These are phyloP conservation scores for Lycium barbarum DNA, from an alignment of 257 asterid genomes.

Conservation along the genomic window DNA sequence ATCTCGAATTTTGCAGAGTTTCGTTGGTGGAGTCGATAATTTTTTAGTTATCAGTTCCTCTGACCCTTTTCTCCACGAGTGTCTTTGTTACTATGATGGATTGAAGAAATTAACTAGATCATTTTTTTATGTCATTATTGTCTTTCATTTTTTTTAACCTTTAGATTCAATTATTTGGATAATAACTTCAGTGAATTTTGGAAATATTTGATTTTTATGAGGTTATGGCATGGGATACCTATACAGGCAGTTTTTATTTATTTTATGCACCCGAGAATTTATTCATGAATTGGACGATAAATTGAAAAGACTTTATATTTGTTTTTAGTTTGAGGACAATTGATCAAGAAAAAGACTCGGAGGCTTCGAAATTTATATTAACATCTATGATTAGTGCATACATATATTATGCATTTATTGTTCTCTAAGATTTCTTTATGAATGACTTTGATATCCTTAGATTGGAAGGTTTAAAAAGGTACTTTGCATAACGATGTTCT, in stretches of 20 bases:
- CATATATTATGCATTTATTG: not conserved
- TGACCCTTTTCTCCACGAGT: conserved; percentile 80
- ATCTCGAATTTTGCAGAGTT: conserved; percentile 66
- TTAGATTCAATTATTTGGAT: not conserved
- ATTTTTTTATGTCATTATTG: not conserved
- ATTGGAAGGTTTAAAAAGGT: not conserved
- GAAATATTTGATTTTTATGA: too few species aligned
- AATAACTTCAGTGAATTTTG: too few species aligned
- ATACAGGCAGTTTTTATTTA: too few species aligned
- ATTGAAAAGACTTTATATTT: too few species aligned
- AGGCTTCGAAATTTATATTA: not conserved
- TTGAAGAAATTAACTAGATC: not conserved
- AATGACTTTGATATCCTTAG: too few species aligned
- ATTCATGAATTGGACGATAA: not conserved
- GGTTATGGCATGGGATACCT: too few species aligned
- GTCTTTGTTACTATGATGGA: conserved; percentile 30
- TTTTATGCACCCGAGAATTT: not conserved
- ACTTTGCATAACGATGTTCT: not conserved
- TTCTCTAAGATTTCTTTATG: too few species aligned
- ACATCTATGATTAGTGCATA: too few species aligned
- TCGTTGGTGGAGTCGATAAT: conserved; percentile 72
- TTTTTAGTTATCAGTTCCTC: conserved; percentile 67
- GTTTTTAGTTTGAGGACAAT: not conserved
- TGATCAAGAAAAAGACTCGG: not conserved
- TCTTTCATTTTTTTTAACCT: too few species aligned